Conservation (phyloP, 768 basidiomycete species). For the Pleurotus djamor region DNA sequence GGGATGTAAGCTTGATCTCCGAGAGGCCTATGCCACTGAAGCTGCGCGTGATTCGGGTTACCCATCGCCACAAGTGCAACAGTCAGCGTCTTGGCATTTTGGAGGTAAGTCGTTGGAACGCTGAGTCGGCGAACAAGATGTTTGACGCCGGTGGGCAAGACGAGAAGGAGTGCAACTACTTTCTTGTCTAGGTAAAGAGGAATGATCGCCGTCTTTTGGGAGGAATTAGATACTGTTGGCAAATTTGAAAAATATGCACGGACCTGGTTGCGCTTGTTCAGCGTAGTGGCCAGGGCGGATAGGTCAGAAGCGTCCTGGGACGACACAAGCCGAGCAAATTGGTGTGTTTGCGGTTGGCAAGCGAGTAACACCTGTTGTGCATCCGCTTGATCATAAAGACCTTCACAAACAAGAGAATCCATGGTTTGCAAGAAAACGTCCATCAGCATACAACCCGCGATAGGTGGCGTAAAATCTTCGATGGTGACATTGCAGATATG, state of each 20-base stretch:
- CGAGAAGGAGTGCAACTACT: conserved; percentile 50
- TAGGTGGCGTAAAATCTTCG: conserved; percentile 38
- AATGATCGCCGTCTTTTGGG: conserved; percentile 44
- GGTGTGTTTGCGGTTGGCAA: conserved; percentile 52
- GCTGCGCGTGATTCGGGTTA: conserved; percentile 29
- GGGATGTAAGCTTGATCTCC: not conserved
- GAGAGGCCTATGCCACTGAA: conserved; percentile 16
- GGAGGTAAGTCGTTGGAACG: conserved; percentile 35
- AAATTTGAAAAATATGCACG: no score
- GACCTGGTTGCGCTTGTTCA: conserved; percentile 48
- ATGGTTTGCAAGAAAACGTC: conserved; percentile 39
- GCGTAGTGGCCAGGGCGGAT: conserved; percentile 37
- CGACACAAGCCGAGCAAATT: conserved; percentile 50
- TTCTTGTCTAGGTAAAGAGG: conserved; percentile 44
- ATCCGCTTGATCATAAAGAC: conserved; percentile 47
- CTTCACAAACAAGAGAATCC: conserved; percentile 40
- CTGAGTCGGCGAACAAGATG: conserved; percentile 34
- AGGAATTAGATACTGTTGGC: no score
- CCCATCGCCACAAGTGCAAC: conserved; percentile 49
- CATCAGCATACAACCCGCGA: conserved; percentile 43
- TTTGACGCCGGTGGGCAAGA: conserved; percentile 42
- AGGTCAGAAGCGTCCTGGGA: conserved; percentile 30
- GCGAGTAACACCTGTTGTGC: conserved; percentile 44
- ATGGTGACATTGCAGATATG: conserved; percentile 48
- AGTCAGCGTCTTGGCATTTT: conserved; percentile 27